Conservation (phyloP, 768 basidiomycete genomes). For the Xerocomellus dryophilus region DNA sequence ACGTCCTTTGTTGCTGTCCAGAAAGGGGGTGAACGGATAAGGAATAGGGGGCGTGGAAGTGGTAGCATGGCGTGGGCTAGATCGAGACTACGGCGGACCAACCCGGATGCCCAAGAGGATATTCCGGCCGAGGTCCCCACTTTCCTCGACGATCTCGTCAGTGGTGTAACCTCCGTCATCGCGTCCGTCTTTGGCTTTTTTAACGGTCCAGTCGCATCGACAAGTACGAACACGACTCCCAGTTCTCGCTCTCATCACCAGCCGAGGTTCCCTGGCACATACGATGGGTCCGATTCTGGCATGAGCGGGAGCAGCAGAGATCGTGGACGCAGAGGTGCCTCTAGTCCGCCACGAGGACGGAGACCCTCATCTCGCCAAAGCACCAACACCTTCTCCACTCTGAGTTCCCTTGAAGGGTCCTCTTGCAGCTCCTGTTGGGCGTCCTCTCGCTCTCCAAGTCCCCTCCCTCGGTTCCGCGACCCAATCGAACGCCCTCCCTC, state of each 20-base stretch:
- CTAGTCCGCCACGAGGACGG: slow-evolving; percentile 1
- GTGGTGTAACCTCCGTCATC: slow-evolving; percentile 18
- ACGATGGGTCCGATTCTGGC: slow-evolving; percentile 15
- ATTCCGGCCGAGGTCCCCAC: not conserved
- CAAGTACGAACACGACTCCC: not conserved
- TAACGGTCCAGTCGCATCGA: not conserved
- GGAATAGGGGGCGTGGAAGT: slow-evolving; percentile 3
- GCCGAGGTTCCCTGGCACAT: slow-evolving; percentile 21
- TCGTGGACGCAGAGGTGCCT: slow-evolving; percentile 1
- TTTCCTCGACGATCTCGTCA: slow-evolving; percentile 20
- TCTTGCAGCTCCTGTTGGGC: slow-evolving; percentile 37
- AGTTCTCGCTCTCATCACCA: not conserved
- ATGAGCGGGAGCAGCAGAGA: not conserved
- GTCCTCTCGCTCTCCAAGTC: slow-evolving; percentile 20
- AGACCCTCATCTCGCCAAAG: slow-evolving; percentile 29
- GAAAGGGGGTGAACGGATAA: slow-evolving; percentile 22
- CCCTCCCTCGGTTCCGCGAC: slow-evolving; percentile 26
- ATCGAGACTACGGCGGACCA: slow-evolving; percentile 13
- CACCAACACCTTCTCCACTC: slow-evolving; percentile 39
- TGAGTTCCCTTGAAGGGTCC: slow-evolving; percentile 46
- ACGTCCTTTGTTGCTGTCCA: slow-evolving; percentile 61
- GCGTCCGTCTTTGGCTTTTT: slow-evolving; percentile 13
- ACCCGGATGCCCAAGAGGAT: not conserved
- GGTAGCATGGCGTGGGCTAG: slow-evolving; percentile 10
- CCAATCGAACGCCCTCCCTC: slow-evolving; percentile 31